phyloP scores from a whole-genome alignment of 2,329 filamentous ascomycete species.

The Colletotrichum theobromicola region DNA sequence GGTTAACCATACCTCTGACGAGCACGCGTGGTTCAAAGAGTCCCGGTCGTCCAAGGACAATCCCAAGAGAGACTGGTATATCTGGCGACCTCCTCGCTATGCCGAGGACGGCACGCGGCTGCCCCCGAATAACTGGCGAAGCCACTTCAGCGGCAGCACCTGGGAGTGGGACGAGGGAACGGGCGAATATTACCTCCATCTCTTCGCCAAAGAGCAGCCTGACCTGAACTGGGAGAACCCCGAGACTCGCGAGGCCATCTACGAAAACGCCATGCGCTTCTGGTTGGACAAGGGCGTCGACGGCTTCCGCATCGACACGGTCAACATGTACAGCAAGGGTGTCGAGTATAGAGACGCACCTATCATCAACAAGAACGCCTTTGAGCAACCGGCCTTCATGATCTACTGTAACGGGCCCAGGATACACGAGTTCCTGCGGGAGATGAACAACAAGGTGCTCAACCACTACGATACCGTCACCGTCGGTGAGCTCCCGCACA shows the following conservation, averaged over 20 bases:
- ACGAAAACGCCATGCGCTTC: slow-evolving; percentile 75
- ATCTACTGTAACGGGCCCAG: slow-evolving; percentile 71
- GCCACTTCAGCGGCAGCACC: slow-evolving; percentile 63
- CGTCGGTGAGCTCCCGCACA: slow-evolving; percentile 72
- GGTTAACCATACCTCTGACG: slow-evolving; percentile 77
- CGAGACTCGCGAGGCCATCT: slow-evolving; percentile 71
- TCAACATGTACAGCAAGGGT: slow-evolving; percentile 75
- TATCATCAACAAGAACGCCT: slow-evolving; percentile 48
- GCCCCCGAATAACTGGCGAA: slow-evolving; percentile 78
- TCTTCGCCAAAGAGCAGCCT: slow-evolving; percentile 78
- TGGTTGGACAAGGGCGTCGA: slow-evolving; percentile 79
- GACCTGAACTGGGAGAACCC: slow-evolving; percentile 87
- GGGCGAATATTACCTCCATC: slow-evolving; percentile 76
- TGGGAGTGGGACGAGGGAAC: slow-evolving; percentile 79
- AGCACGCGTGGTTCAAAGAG: slow-evolving; percentile 75
- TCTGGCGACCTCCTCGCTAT: slow-evolving; percentile 59
- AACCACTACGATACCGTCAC: slow-evolving; percentile 70
- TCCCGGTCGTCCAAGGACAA: slow-evolving; percentile 65
- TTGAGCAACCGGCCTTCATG: slow-evolving; percentile 57
- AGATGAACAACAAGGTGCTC: slow-evolving; percentile 66
- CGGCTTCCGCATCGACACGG: slow-evolving; percentile 77
- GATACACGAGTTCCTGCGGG: slow-evolving; percentile 70
- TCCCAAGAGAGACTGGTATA: slow-evolving; percentile 74
- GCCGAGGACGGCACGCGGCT: slow-evolving; percentile 63
- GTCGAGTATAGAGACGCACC: slow-evolving; percentile 64